Conservation (phyloP, 148 eudicot genomes). For the Cornus controversa region DNA sequence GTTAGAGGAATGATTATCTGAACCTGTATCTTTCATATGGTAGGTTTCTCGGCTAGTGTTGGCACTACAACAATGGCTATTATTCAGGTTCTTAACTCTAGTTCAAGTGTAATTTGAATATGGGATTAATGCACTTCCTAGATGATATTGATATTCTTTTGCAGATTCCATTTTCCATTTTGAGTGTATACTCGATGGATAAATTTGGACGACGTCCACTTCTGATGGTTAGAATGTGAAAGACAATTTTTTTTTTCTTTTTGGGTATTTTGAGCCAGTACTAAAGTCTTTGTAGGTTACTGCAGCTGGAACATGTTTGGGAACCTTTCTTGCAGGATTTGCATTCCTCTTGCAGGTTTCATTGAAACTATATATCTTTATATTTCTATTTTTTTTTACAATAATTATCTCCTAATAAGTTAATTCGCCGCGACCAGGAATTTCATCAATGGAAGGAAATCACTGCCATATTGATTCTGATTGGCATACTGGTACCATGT, state of each 20-base stretch:
- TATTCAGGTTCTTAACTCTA: not conserved
- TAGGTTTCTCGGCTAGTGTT: constrained; percentile 42
- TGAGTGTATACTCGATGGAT: not conserved
- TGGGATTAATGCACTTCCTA: not conserved
- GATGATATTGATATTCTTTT: not conserved
- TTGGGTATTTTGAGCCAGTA: no score
- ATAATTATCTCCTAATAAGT: not conserved
- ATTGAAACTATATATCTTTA: not conserved
- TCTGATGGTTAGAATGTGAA: not conserved
- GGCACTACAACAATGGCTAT: not conserved
- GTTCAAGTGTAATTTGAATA: no score
- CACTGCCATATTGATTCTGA: not conserved
- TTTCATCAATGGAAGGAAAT: not conserved
- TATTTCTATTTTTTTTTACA: not conserved
- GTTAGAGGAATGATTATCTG: not conserved
- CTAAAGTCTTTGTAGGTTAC: not conserved
- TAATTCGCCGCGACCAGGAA: not conserved
- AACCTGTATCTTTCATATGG: not conserved
- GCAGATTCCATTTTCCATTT: not conserved
- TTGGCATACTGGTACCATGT: not conserved
- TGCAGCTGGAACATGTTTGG: not conserved
- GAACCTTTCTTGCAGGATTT: not conserved
- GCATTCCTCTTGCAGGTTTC: constrained; percentile 3
- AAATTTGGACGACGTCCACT: not conserved
- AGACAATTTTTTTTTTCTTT: no score